Conservation (phyloP, 2,329 filamentous ascomycete genomes). For the Cordyceps javanica region DNA sequence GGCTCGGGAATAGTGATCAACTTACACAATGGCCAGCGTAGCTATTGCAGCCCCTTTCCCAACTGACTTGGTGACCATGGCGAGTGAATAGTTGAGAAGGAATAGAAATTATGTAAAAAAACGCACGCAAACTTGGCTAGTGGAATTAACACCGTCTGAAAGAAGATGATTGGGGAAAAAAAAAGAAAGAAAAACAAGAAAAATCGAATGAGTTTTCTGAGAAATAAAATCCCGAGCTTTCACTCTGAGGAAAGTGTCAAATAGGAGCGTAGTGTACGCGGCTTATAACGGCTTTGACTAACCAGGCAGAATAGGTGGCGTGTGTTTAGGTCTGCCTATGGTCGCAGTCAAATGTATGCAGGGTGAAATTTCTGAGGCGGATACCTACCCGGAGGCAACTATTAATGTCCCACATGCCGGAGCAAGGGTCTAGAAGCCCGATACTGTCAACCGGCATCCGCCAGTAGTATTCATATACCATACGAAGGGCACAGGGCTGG, state of each 20-base stretch:
- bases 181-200: too few relatives aligned
- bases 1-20: too few relatives aligned
- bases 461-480: too few relatives aligned
- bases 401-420: background rate
- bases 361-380: background rate
- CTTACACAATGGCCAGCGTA: background rate
- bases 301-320: background rate
- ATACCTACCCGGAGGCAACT: background rate
- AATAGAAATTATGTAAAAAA: too few relatives aligned
- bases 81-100: too few relatives aligned
- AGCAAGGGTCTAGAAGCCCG: background rate
- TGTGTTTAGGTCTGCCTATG: background rate
- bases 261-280: background rate
- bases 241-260: too few relatives aligned
- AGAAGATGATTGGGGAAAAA: too few relatives aligned
- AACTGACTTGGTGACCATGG: background rate
- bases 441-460: too few relatives aligned
- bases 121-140: too few relatives aligned
- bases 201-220: too few relatives aligned
- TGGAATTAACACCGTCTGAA: too few relatives aligned
- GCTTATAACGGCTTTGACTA: background rate
- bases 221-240: too few relatives aligned
- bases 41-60: background rate
- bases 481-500: background rate
- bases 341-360: background rate